These are phyloP conservation scores for Anethum foeniculum DNA, from an alignment of 140 eudicot species.

Conservation along the genomic window DNA sequence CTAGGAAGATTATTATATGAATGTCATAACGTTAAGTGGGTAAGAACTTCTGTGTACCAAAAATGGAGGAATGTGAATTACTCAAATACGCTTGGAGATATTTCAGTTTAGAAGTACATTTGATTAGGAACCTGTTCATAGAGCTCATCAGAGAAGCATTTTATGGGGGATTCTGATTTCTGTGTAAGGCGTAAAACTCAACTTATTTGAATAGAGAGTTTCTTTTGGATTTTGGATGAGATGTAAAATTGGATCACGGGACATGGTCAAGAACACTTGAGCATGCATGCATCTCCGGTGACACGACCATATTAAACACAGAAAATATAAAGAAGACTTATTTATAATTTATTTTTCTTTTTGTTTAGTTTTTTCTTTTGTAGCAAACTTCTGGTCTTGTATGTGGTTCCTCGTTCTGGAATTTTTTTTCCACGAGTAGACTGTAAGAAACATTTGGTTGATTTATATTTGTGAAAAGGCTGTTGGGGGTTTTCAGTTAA, in stretches of 20 bases:
- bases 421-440: constrained; percentile 35
- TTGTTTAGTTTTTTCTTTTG: constrained; percentile 24
- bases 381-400: constrained; percentile 24
- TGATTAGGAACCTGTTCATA: constrained; percentile 47
- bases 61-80: constrained; percentile 38
- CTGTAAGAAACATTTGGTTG: constrained; percentile 36
- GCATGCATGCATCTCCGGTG: constrained; percentile 40
- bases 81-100: constrained; percentile 21
- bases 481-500: constrained; percentile 11
- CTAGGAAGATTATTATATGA: constrained; percentile 38
- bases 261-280: constrained; percentile 27
- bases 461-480: constrained; percentile 24
- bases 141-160: constrained; percentile 32
- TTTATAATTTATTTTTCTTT: constrained; percentile 15
- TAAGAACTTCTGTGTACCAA: constrained; percentile 31
- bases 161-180: constrained; percentile 22
- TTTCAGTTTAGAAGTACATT: constrained; percentile 57
- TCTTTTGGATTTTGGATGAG: constrained; percentile 43
- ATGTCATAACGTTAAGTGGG: constrained; percentile 25
- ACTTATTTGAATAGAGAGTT: constrained; percentile 35
- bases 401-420: constrained; percentile 31
- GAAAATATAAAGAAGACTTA: constrained; percentile 18
- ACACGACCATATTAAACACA: constrained; percentile 29
- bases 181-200: constrained; percentile 35
- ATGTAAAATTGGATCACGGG: constrained; percentile 42